phyloP scores from a whole-genome alignment of 31 red algal genomes.

The Porphyra umbilicalis region DNA sequence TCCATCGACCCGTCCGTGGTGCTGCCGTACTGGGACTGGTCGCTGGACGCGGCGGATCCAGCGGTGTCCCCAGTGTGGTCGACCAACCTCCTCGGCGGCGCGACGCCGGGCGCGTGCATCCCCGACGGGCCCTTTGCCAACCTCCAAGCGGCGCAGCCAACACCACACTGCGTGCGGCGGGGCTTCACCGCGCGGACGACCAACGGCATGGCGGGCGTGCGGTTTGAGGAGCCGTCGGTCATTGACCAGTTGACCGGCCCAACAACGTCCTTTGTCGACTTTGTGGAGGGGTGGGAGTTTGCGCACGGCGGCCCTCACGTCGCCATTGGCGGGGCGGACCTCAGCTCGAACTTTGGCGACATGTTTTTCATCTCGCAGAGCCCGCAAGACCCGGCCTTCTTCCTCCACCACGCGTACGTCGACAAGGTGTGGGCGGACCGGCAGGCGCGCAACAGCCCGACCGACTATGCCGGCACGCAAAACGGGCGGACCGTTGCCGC shows the following conservation, averaged over 20 bases:
- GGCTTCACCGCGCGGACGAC: slow-evolving; percentile 20
- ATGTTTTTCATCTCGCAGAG: slow-evolving; percentile 22
- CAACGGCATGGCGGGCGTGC: slow-evolving; percentile 16
- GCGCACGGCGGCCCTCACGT: slow-evolving; percentile 60
- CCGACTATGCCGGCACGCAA: slow-evolving; percentile 11
- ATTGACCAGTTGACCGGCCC: neutral
- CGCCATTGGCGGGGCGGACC: slow-evolving; percentile 7
- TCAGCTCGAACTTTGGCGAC: slow-evolving; percentile 7
- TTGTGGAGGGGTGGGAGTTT: slow-evolving; percentile 45
- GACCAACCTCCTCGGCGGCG: slow-evolving; percentile 18
- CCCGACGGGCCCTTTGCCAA: slow-evolving; percentile 24
- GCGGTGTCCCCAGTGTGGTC: slow-evolving; percentile 36
- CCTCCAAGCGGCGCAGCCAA: slow-evolving; percentile 5
- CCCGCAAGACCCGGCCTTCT: slow-evolving; percentile 67
- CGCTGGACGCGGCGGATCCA: slow-evolving; percentile 21
- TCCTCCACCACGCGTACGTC: slow-evolving; percentile 65
- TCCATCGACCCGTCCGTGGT: slow-evolving; percentile 39
- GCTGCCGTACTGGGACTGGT: slow-evolving; percentile 71
- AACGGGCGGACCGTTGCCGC: neutral
- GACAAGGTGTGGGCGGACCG: slow-evolving; percentile 46
- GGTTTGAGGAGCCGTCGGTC: slow-evolving; percentile 13
- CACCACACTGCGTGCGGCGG: slow-evolving; percentile 27
- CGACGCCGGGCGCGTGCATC: slow-evolving; percentile 19
- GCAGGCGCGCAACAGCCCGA: slow-evolving; percentile 9
- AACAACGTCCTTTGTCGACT: slow-evolving; percentile 20